Percentiles rank a stretch among this genome's conserved stretches.
These are phyloP conservation scores for Xylogone sp. DNA, from an alignment of 2,329 filamentous ascomycete species.

Conservation along the genomic window DNA sequence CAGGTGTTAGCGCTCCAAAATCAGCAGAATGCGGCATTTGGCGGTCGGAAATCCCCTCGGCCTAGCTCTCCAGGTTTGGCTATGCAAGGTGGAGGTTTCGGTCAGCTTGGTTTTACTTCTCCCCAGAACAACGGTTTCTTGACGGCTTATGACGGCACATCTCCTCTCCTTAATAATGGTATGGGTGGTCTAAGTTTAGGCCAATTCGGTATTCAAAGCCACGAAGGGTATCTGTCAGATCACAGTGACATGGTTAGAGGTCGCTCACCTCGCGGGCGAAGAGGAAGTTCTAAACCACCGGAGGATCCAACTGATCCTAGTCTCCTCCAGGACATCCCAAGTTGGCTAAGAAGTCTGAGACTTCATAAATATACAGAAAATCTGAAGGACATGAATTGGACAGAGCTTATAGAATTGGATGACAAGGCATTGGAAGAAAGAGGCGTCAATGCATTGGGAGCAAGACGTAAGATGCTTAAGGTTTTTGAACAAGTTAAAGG, in stretches of 20 bases:
- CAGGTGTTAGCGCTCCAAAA: constrained; percentile 80
- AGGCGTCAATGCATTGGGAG: constrained; percentile 91
- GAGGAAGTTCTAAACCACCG: constrained; percentile 94
- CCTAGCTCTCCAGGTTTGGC: constrained; percentile 86
- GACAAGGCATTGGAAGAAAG: constrained; percentile 90
- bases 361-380: constrained; percentile 99
- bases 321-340: constrained; percentile 90
- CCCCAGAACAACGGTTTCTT: constrained; percentile 95
- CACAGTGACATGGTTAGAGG: constrained; percentile 89
- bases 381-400: constrained; percentile 95
- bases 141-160: constrained; percentile 75
- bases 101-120: constrained; percentile 70
- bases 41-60: constrained; percentile 67
- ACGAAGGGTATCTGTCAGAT: constrained; percentile 89
- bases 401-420: constrained; percentile 84
- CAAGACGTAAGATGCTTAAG: constrained; percentile 96
- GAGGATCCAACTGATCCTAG: constrained; percentile 93
- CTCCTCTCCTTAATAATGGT: constrained; percentile 67
- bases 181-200: constrained; percentile 69
- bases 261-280: constrained; percentile 83
- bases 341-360: constrained; percentile 89
- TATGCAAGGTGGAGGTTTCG: constrained; percentile 65
- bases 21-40: constrained; percentile 54
- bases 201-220: constrained; percentile 65
- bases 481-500: constrained; percentile 95